Percentiles rank a stretch among this genome's conserved stretches.
Evolutionary conservation across 768 basidiomycete genomes (phyloP).

Genomic region (Serendipita sp.): DNA sequence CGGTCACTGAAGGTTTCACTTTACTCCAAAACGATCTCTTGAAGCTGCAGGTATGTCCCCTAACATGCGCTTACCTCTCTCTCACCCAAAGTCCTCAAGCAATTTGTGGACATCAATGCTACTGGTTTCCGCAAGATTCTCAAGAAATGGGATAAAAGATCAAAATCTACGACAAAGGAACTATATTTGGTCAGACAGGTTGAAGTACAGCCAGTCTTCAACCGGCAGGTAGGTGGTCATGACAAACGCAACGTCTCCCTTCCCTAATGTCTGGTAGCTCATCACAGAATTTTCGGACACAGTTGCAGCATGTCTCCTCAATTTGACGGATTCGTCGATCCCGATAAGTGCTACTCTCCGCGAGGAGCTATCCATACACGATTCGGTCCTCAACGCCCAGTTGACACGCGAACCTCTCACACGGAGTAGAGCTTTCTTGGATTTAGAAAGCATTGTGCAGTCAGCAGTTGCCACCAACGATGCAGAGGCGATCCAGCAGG

Average conservation of each 20-base stretch:
- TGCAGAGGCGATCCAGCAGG: slow-evolving; percentile 43
- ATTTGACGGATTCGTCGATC: slow-evolving; percentile 41
- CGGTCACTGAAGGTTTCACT: slow-evolving; percentile 91
- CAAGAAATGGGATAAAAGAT: slow-evolving; percentile 97
- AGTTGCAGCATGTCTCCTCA: slow-evolving; percentile 66
- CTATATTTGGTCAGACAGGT: slow-evolving; percentile 91
- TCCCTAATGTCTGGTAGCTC: slow-evolving; percentile 35
- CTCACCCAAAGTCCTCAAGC: slow-evolving; percentile 29
- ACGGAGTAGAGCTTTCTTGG: slow-evolving; percentile 41
- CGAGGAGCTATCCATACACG: slow-evolving; percentile 3
- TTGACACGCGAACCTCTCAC: slow-evolving; percentile 32
- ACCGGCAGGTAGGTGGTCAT: slow-evolving; percentile 52
- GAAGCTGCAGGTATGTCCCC: slow-evolving; percentile 65
- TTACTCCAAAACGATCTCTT: slow-evolving; percentile 85
- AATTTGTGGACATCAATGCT: slow-evolving; percentile 95
- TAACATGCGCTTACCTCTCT: slow-evolving; percentile 11
- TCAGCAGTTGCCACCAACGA: slow-evolving; percentile 57
- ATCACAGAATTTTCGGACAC: slow-evolving; percentile 92
- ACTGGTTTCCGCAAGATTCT: slow-evolving; percentile 93
- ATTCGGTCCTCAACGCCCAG: slow-evolving; percentile 21
- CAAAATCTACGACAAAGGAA: slow-evolving; percentile 89
- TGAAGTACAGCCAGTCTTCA: slow-evolving; percentile 97
- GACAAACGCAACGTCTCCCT: neutral
- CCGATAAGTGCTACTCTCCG: slow-evolving; percentile 1
- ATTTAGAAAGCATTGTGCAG: slow-evolving; percentile 75